phyloP scores from a whole-genome alignment of 2,329 filamentous ascomycete genomes.

The Cercospora canescens region DNA sequence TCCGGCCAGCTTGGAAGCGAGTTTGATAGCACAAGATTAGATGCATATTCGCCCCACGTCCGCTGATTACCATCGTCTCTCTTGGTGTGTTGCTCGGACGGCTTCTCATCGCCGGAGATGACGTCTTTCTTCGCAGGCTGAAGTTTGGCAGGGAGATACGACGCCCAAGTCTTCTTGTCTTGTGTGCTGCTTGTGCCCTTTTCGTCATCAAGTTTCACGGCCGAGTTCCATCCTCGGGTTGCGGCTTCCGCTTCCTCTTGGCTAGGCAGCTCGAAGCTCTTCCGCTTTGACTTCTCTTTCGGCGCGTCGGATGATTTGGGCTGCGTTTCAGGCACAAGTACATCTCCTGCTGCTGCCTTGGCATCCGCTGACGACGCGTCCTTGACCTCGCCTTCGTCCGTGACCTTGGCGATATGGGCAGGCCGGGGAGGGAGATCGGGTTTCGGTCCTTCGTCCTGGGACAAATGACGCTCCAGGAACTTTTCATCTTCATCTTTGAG shows the following conservation, averaged over 20 bases:
- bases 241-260: constrained; percentile 39
- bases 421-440: constrained; percentile 13
- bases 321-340: constrained; percentile 33
- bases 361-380: constrained; percentile 26
- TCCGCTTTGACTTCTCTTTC: constrained; percentile 30
- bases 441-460: constrained; percentile 26
- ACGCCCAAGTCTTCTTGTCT: constrained; percentile 39
- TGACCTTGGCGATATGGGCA: constrained; percentile 25
- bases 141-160: constrained; percentile 33
- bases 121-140: constrained; percentile 15
- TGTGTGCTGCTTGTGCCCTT: constrained; percentile 31
- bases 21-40: constrained; percentile 27
- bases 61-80: constrained; percentile 17
- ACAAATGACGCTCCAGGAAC: constrained; percentile 48
- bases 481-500: constrained; percentile 63
- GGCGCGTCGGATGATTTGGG: constrained; percentile 14
- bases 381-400: constrained; percentile 29
- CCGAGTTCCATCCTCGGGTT: constrained; percentile 29
- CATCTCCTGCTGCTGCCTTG: constrained; percentile 29
- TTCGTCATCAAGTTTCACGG: constrained; percentile 21
- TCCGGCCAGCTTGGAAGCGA: constrained; percentile 27
- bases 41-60: constrained; percentile 36
- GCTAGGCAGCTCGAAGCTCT: constrained; percentile 35
- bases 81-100: neutral
- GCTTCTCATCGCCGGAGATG: neutral